Evolutionary conservation across 2,329 filamentous ascomycete genomes (phyloP).

Genomic region (Pseudogymnoascus sp.): DNA sequence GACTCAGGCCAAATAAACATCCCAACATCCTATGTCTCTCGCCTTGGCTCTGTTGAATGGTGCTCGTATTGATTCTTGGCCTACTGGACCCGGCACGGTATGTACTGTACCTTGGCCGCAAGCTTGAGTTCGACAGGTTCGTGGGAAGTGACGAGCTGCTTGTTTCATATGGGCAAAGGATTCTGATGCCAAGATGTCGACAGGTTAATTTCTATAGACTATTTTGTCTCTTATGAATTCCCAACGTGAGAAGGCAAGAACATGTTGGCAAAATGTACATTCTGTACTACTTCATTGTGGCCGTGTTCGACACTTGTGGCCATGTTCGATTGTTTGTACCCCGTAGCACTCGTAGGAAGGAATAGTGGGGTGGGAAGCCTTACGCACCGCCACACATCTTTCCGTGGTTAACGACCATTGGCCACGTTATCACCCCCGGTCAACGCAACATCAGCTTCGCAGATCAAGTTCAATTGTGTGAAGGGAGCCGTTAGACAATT

Average conservation of each 20-base stretch:
- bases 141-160: neutral
- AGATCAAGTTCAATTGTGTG: conserved; percentile 5
- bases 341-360: neutral
- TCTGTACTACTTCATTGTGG: neutral
- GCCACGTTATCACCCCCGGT: conserved; percentile 7
- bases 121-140: neutral
- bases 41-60: neutral
- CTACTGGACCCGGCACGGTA: neutral
- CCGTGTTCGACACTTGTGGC: neutral
- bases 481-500: neutral
- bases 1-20: neutral
- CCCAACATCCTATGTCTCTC: neutral
- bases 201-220: neutral
- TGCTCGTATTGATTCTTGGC: conserved; percentile 1
- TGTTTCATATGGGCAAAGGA: neutral
- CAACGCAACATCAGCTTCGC: conserved; percentile 3
- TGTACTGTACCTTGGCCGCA: neutral
- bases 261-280: neutral
- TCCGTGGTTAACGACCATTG: neutral
- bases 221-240: neutral
- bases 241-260: neutral
- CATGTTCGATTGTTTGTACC: neutral
- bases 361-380: conserved; percentile 1
- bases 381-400: conserved; percentile 5
- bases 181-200: neutral